phyloP scores from a whole-genome alignment of 805 yeast genomes.

The Saccharomyces kudriavzevii region DNA sequence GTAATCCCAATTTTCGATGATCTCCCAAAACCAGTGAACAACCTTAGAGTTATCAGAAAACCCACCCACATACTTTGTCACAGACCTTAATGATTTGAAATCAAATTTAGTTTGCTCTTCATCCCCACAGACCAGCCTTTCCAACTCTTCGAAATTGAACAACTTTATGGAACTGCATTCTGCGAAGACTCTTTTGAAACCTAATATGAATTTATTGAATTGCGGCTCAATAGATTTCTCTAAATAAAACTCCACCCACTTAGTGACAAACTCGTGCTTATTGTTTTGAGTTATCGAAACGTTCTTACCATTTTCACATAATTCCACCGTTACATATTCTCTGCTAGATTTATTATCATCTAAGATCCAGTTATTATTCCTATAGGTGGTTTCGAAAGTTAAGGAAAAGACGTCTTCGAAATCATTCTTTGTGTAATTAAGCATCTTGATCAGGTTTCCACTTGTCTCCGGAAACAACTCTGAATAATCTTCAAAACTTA shows the following conservation, averaged over 20 bases:
- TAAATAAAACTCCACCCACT: conserved; percentile 55
- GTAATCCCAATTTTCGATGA: conserved; percentile 33
- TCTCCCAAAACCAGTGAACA: conserved; percentile 84
- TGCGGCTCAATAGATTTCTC: conserved; percentile 45
- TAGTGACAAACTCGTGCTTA: conserved; percentile 50
- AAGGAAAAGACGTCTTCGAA: conserved; percentile 45
- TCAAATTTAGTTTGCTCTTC: conserved; percentile 49
- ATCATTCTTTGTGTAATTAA: conserved; percentile 36
- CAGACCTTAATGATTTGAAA: conserved; percentile 53
- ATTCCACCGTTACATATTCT: conserved; percentile 35
- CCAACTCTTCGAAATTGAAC: conserved; percentile 76
- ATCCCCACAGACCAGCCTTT: conserved; percentile 68
- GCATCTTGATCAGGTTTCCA: conserved; percentile 38
- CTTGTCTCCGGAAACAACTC: conserved; percentile 66
- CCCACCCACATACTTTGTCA: conserved; percentile 72
- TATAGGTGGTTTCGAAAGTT: conserved; percentile 53
- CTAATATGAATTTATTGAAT: conserved; percentile 52
- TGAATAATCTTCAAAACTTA: conserved; percentile 54
- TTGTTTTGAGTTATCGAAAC: conserved; percentile 52
- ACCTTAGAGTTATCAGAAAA: conserved; percentile 31
- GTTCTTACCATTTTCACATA: conserved; percentile 51
- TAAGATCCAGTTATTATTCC: conserved; percentile 24
- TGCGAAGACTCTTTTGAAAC: conserved; percentile 70
- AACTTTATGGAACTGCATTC: conserved; percentile 67
- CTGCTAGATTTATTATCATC: not conserved